Evolutionary conservation across 345 rosid species (phyloP), one percentile per base, ranked within the genome.

Genomic region (Odontarrhena argentea): DNA sequence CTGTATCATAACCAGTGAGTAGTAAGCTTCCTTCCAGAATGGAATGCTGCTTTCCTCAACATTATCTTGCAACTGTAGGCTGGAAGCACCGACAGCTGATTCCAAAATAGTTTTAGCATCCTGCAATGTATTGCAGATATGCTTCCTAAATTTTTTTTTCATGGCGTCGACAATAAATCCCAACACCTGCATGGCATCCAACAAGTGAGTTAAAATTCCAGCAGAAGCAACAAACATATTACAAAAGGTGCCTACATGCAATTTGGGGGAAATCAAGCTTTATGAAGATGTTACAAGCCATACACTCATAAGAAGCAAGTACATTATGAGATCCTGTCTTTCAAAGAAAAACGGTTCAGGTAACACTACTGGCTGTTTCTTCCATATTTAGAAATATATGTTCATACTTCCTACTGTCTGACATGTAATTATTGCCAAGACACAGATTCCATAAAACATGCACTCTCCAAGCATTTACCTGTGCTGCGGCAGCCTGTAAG

Each of bases 11-110:
- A 91, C 81, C 70, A 94, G 76, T 25, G 99, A 84, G 80, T 86
- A 88, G 78, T 88, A 94, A 30, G 93, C 86, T 66, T 86, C 95
- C 80, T 87, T 91, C 99, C 97, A 94, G 49, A 74, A 80, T 67
- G 87, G 87, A 60, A 78, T 49, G 41, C 69, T 48, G 40, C 49
- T 65, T 65, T 78, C 90, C 58, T 77, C 88, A 42, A 79, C 48
- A 66, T 46, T 65, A 69, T 78, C 86, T 51, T 54, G 76, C 41
- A 71, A 44, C 73, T 50, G 52, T 64, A 72, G 49, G 57, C 77
- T 43, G 59, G 76, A 76, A 73, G 70, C 78, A 74, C 52, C 63
- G 13, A 79, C 69, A 62, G 92, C 82, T 53, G 87, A 79, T 75
- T 67, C 85, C 69, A 88, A 64, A 60, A 87, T 85, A n/a, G 51